Evolutionary conservation across 169 alveolate species (phyloP).

Genomic region (Perkinsus marinus): DNA sequence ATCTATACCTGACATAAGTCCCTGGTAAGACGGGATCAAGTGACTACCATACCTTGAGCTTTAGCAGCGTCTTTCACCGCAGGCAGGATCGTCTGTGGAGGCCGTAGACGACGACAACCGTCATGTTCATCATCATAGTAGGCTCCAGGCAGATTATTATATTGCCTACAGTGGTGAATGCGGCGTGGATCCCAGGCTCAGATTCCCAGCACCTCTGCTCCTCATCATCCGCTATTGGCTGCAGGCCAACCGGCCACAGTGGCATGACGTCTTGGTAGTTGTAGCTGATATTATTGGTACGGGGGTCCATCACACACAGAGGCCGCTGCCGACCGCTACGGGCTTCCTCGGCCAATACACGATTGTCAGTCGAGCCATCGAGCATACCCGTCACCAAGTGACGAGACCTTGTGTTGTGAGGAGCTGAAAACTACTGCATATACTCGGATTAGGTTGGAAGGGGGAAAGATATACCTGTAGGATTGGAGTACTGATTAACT

Average conservation of each 20-base stretch:
- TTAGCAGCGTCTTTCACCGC: background rate
- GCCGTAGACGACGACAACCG: background rate
- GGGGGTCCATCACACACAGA: background rate
- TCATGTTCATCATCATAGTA: background rate
- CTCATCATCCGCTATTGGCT: background rate
- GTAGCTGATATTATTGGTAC: background rate
- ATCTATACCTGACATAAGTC: background rate
- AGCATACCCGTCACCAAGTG: background rate
- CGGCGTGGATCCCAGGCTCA: background rate
- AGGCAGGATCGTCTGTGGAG: background rate
- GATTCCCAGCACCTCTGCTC: background rate
- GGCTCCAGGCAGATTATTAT: background rate
- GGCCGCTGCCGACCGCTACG: background rate
- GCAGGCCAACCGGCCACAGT: background rate
- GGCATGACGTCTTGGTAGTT: background rate
- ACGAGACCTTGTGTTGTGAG: background rate
- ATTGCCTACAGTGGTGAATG: background rate
- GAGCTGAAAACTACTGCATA: too few relatives aligned
- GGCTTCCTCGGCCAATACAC: background rate
- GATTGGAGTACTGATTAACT: background rate
- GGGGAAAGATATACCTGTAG: background rate
- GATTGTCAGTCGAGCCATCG: background rate
- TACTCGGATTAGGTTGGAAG: too few relatives aligned
- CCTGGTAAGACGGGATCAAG: background rate
- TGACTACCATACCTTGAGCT: background rate